Conservation (phyloP, 176 grass and related monocot genomes). For the Secale cereale region DNA sequence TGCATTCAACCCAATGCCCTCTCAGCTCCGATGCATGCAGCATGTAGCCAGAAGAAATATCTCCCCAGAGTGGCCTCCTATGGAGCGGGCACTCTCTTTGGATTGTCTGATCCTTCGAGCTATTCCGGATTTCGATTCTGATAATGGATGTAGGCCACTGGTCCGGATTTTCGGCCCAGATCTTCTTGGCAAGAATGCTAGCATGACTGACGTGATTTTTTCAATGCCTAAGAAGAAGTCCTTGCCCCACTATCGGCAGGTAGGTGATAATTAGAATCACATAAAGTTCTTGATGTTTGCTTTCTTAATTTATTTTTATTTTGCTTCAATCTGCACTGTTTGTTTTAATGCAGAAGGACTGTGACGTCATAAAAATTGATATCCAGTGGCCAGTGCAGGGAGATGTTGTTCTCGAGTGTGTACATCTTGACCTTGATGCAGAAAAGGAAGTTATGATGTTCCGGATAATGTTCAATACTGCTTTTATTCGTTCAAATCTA, state of each 20-base stretch:
- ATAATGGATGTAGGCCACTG: conserved; percentile 88
- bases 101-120: conserved; percentile 97
- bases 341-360: conserved; percentile 72
- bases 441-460: conserved; percentile 99
- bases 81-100: conserved; percentile 84
- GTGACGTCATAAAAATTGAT: conserved; percentile 97
- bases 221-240: conserved; percentile 93
- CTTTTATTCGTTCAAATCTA: conserved; percentile 93
- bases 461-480: conserved; percentile 96
- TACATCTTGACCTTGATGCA: conserved; percentile 92
- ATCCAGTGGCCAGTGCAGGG: conserved; percentile 96
- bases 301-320: conserved; percentile 14
- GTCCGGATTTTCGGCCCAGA: conserved; percentile 84
- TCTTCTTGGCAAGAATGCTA: conserved; percentile 58
- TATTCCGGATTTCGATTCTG: conserved; percentile 83
- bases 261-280: conserved; percentile 28
- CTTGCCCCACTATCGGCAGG: conserved; percentile 82
- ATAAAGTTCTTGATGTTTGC: conserved; percentile 21
- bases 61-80: conserved; percentile 83
- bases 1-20: conserved; percentile 88
- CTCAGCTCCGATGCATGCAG: conserved; percentile 88
- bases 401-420: conserved; percentile 96
- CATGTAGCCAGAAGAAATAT: conserved; percentile 96
- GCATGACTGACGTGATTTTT: conserved; percentile 63
- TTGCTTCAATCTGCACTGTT: not conserved